Evolutionary conservation across 805 yeast genomes (phyloP), one percentile per base, ranked within the genome.

Genomic region (Ogataea zsoltii): DNA sequence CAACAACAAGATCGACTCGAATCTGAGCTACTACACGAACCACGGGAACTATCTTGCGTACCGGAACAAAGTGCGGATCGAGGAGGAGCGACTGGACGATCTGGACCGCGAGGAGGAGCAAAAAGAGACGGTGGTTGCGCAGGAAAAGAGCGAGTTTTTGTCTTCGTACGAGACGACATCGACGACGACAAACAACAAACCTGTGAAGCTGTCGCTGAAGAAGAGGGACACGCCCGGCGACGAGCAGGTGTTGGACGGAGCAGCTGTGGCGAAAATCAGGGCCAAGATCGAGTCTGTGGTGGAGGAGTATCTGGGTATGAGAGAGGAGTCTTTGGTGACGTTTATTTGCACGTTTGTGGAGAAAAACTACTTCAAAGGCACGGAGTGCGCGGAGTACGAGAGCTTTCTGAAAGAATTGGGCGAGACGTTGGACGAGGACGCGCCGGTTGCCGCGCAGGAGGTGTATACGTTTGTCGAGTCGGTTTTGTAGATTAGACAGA

Each of bases 281-380:
- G 53, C 55, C 0, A 71, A 70, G 47, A 63, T 79, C 16, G 68
- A 65, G n/a, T 60, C 58, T 3, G 65, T 76, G 38, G 61, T 81
- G 26, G 80, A 72, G 44, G 81, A 79, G 45, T 75, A 69, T 45
- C 58, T 81, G 38, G 86, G 85, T 1, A 66, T 77, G 36, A 63
- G 66, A 41, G 87, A 80, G 49, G 79, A 75, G 12, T 72, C 76
- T 34, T 65, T 81, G 49, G 62, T 71, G 12, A 68, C 69, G 2
- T 76, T 72, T 42, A 68, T 81, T 23, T 55, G 65, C 29, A 66
- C 66, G 28, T 68, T 71, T 42, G 61, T 79, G 3, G 51, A 62
- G 25, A 65, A 62, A 21, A 60, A 72, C 19, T 65, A 55, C 33
- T 62, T 56, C 7, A 66, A 66, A 33, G 49, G 51, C 7, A 51